Conservation (phyloP, 768 basidiomycete genomes). For the Termitomyces sp. region DNA sequence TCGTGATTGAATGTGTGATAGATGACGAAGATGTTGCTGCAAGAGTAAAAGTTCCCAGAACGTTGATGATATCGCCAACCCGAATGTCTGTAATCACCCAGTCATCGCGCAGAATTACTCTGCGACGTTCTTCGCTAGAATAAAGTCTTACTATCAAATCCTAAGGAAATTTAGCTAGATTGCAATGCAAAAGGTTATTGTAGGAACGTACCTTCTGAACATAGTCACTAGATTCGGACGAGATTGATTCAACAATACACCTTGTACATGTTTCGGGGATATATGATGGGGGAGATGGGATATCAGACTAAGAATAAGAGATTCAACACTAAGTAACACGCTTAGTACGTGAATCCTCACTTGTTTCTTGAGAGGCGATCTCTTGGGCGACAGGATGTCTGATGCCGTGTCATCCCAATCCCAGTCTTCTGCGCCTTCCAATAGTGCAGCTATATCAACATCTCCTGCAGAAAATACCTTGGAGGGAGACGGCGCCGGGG, state of each 20-base stretch:
- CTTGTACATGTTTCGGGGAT: slow-evolving; percentile 45
- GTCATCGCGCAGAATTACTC: slow-evolving; percentile 70
- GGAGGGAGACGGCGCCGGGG: slow-evolving; percentile 19
- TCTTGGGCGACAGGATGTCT: slow-evolving; percentile 52
- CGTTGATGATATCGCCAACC: slow-evolving; percentile 74
- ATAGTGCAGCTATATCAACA: slow-evolving; percentile 45
- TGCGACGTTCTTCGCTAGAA: slow-evolving; percentile 35
- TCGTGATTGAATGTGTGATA: slow-evolving; percentile 45
- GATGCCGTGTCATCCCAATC: slow-evolving; percentile 61
- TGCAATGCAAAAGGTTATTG: neutral
- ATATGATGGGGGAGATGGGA: slow-evolving; percentile 22
- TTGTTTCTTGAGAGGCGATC: slow-evolving; percentile 32
- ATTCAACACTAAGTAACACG: neutral
- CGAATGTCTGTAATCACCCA: slow-evolving; percentile 70
- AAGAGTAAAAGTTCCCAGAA: slow-evolving; percentile 50
- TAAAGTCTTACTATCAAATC: slow-evolving; percentile 49
- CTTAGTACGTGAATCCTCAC: slow-evolving; percentile 12
- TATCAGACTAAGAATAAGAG: slow-evolving; percentile 3
- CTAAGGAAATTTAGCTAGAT: slow-evolving; percentile 28
- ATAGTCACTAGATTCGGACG: slow-evolving; percentile 24
- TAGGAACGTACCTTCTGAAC: slow-evolving; percentile 41
- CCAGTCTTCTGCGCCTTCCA: slow-evolving; percentile 72
- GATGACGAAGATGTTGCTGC: slow-evolving; percentile 33
- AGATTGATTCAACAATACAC: slow-evolving; percentile 52
- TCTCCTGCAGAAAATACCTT: slow-evolving; percentile 28